Conservation (phyloP, 139 green algal genomes). For the Volvox africanus region DNA sequence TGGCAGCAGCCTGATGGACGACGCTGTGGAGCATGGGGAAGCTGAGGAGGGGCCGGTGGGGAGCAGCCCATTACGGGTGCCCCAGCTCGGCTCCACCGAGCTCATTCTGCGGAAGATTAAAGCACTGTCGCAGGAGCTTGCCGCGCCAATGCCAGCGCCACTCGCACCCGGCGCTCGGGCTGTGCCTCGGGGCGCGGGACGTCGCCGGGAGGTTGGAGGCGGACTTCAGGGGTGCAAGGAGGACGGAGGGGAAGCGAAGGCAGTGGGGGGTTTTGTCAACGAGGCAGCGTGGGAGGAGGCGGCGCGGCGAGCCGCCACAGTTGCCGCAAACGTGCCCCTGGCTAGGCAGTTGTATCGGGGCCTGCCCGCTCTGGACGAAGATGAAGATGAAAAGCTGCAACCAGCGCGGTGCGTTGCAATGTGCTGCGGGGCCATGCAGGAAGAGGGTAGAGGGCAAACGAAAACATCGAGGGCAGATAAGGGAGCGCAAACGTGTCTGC, state of each 20-base stretch:
- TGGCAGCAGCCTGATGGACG: background rate
- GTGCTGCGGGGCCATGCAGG: background rate
- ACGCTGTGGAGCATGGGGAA: background rate
- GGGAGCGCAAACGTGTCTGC: background rate
- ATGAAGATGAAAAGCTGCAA: background rate
- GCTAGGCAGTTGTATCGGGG: constrained; percentile 14
- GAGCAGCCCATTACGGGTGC: background rate
- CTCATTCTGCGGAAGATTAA: constrained; percentile 39
- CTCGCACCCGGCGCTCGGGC: background rate
- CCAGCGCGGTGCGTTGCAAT: background rate
- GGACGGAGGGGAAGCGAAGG: background rate
- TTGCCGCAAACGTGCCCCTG: constrained; percentile 17
- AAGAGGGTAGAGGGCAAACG: background rate
- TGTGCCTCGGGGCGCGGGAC: background rate
- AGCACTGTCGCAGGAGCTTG: background rate
- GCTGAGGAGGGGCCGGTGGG: background rate
- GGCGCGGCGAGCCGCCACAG: constrained; percentile 12
- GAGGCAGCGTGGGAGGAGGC: constrained; percentile 44
- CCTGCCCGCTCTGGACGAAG: constrained; percentile 6
- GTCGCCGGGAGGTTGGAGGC: background rate
- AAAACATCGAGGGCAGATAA: no score
- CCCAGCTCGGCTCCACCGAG: constrained; percentile 10
- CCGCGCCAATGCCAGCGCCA: background rate
- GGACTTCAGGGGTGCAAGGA: background rate
- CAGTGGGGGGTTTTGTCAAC: background rate